Evolutionary conservation across 768 basidiomycete genomes (phyloP).

Genomic region (Pleurotus eryngii): DNA sequence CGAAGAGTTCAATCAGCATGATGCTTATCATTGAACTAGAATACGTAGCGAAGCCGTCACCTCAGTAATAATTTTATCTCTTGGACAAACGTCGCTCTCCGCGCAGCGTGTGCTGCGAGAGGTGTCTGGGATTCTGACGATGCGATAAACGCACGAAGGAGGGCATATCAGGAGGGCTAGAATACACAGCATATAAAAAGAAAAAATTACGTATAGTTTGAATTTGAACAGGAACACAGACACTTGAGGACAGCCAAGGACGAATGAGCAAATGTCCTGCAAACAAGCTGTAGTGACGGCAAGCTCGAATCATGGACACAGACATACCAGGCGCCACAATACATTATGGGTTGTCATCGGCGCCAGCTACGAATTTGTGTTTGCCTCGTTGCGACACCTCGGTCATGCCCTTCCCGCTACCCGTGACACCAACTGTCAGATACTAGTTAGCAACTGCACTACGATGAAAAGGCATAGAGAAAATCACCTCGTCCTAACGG

Average conservation of each 20-base stretch:
- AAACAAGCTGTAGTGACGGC: background rate
- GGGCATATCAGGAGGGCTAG: conserved; percentile 26
- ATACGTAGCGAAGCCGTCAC: no score
- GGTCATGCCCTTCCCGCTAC: conserved; percentile 88
- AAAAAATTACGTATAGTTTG: conserved; percentile 30
- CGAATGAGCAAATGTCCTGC: background rate
- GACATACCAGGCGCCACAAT: background rate
- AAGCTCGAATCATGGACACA: no score
- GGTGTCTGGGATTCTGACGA: no score
- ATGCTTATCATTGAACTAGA: no score
- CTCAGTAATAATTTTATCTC: no score
- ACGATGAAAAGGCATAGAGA: conserved; percentile 17
- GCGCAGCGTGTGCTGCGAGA: no score
- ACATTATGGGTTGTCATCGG: background rate
- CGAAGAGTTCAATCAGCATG: no score
- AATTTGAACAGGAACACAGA: background rate
- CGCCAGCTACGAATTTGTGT: conserved; percentile 58
- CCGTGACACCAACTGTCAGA: conserved; percentile 79
- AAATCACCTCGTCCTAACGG: conserved; percentile 76
- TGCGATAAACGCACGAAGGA: background rate
- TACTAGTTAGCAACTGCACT: conserved; percentile 16
- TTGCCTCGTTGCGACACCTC: conserved; percentile 64
- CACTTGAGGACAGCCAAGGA: background rate
- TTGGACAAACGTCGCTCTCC: no score
- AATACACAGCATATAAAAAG: conserved; percentile 13